Base-by-base conservation (phyloP, 179 eudicot species). In the Beta corolliflora region DNA sequence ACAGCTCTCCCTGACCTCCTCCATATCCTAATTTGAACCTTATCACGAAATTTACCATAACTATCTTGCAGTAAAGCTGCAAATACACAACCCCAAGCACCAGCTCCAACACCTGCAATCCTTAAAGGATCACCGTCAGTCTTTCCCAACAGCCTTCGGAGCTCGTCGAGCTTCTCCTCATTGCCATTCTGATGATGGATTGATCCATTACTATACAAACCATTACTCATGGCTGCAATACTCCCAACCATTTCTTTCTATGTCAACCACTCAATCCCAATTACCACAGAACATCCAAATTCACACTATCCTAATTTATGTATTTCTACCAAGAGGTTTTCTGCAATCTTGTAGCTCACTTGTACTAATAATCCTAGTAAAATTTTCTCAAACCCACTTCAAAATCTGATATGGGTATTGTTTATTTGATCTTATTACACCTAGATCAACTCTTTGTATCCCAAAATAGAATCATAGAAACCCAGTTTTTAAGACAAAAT, bases 31-130 rank as follows among this genome's bases (percentile, higher is more conserved):
- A 96, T 89, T 50, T 91, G 95, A 71, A 93, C 87, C 81, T 96
- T 92, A 55, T 96, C 96, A 0, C 99, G 89, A 41, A 81, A 85
- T 5, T 87, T 91, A 11, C 97, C 97, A 76, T 96, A 96, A 77
- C 92, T 87, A 79, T 94, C 98, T 82, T 96, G 99, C 70, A 96
- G 83, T 88, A 96, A 45, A 64, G 98, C 97, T 61, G 86, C 81
- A 88, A 96, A 96, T 0, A 96, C 99, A 88, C 96, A 92, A 5
- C 99, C 99, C 99, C 99, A 95, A 36, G 99, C 99, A 84, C 99
- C 99, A 0, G 98, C 99, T 15, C 99, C 99, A 16, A 96, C 95
- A 75, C 97, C 93, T 6, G 91, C 99, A 75, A 96, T 94, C 79
- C 92, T 92, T 75, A 95, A 87, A 15, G 91, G 89, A 79, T 95